Evolutionary conservation across 305 asterid genomes (phyloP), one percentile per base, ranked within the genome.

Genomic region (Rubia peregrina): DNA sequence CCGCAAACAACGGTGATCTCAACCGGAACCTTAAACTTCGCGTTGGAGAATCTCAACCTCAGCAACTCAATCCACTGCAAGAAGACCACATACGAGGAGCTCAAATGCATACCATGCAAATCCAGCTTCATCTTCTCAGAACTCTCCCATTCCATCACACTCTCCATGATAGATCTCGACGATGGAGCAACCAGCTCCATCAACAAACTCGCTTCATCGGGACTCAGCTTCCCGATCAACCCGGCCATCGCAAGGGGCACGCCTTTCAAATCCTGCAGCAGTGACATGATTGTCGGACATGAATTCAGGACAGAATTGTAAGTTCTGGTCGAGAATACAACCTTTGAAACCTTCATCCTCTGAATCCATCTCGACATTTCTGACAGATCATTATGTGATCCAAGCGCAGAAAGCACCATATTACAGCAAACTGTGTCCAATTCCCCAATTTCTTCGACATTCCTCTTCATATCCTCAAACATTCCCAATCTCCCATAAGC

Each of bases 61-160:
- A 86, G 75, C 80, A 85, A 87, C 57, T 72, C 77, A 76, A 91
- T 84, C 96, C 96, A 94, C 62, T 83, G 95, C 65, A 94, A 84
- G 83, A 94, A 77, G 13, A 91, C 72, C 88, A 94, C 67, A 83
- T 85, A 94, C 5, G 93, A 86, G 22, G 85, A 67, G 44, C 84
- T 80, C 80, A 84, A 73, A 83, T 94, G 99, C 97, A 91, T 85
- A 55, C 96, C 98, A 16, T 94, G 99, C 88, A 91, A 76, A 82
- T 94, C 96, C 84, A 91, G 75, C 85, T 85, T 89, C 89, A 88
- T 44, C 81, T 80, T 44, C 81, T 80, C 90, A 6, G 79, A 77
- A 41, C 85, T 73, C 22, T 71, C 78, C 88, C 90, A 85, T 78
- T 80, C 87, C 85, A 83, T 83, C 19, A 75, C 84, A 76, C 83